A percentile compares a stretch with the other conserved stretches of the same genome.
Evolutionary conservation across 257 asterid genomes (phyloP).

Genomic region (Gentiana dahurica): DNA sequence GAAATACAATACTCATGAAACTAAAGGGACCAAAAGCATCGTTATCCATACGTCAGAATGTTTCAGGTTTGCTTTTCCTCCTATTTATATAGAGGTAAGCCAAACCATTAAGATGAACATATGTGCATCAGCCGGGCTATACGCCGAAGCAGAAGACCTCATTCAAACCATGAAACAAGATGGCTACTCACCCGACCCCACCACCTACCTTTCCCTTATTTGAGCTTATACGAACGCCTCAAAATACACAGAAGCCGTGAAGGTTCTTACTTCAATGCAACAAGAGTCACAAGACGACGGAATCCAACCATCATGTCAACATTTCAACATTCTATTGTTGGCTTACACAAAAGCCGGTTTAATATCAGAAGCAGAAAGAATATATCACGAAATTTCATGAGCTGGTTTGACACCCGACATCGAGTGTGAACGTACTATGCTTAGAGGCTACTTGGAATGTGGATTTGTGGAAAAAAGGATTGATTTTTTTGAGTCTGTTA

Average conservation of each 20-base stretch:
- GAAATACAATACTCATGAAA: too few relatives aligned
- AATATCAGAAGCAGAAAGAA: slow-evolving; percentile 48
- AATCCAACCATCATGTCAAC: slow-evolving; percentile 46
- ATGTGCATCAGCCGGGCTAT: slow-evolving; percentile 48
- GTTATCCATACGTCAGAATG: too few relatives aligned
- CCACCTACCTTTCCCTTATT: slow-evolving; percentile 51
- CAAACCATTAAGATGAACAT: slow-evolving; percentile 55
- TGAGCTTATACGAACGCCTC: slow-evolving; percentile 42
- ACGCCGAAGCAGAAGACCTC: slow-evolving; percentile 52
- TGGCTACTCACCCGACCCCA: slow-evolving; percentile 50
- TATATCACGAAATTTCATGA: slow-evolving; percentile 27
- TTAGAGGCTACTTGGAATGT: slow-evolving; percentile 57
- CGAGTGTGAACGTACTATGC: slow-evolving; percentile 45
- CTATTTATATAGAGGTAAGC: slow-evolving; percentile 43
- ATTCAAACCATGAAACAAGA: slow-evolving; percentile 37
- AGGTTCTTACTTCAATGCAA: slow-evolving; percentile 34
- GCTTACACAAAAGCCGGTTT: slow-evolving; percentile 47
- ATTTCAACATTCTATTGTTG: slow-evolving; percentile 43
- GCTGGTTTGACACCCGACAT: slow-evolving; percentile 41
- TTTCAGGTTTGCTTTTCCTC: neutral
- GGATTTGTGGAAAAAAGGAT: slow-evolving; percentile 61
- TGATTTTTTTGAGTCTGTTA: slow-evolving; percentile 21
- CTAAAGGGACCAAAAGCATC: too few relatives aligned
- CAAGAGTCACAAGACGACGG: slow-evolving; percentile 26
- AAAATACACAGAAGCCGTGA: slow-evolving; percentile 49